phyloP scores from a whole-genome alignment of 2,329 filamentous ascomycete species.

The Xylariaceae sp. region DNA sequence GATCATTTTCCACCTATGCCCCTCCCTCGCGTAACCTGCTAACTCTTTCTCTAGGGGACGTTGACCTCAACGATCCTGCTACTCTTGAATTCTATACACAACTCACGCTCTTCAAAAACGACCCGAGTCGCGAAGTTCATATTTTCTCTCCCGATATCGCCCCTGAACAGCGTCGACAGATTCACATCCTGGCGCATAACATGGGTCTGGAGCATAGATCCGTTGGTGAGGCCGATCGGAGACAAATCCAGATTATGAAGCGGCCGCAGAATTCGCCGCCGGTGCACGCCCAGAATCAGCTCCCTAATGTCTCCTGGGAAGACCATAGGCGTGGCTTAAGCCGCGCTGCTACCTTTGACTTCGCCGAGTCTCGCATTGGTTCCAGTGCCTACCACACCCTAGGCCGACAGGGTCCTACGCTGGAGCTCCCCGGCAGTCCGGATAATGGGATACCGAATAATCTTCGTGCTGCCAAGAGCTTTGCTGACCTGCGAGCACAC shows the following conservation, averaged over 20 bases:
- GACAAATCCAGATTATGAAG: slow-evolving; percentile 90
- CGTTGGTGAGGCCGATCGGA: slow-evolving; percentile 83
- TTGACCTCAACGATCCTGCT: slow-evolving; percentile 90
- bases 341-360: slow-evolving; percentile 96
- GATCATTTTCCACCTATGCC: background rate
- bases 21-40: slow-evolving; percentile 15
- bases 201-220: slow-evolving; percentile 92
- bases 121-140: slow-evolving; percentile 75
- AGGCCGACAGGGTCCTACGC: slow-evolving; percentile 81
- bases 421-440: slow-evolving; percentile 85
- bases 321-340: slow-evolving; percentile 84
- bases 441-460: slow-evolving; percentile 73
- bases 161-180: slow-evolving; percentile 83
- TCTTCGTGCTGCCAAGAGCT: slow-evolving; percentile 92
- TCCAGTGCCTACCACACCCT: slow-evolving; percentile 76
- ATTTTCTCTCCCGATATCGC: slow-evolving; percentile 83
- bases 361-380: slow-evolving; percentile 73
- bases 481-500: slow-evolving; percentile 92
- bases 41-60: slow-evolving; percentile 55
- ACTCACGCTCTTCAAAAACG: slow-evolving; percentile 85
- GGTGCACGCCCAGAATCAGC: slow-evolving; percentile 59
- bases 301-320: slow-evolving; percentile 71
- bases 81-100: slow-evolving; percentile 90
- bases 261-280: slow-evolving; percentile 60
- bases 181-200: slow-evolving; percentile 93